Percentiles rank a stretch among this genome's conserved stretches.
phyloP scores from a whole-genome alignment of 2,329 filamentous ascomycete genomes.

The Colletotrichum godetiae region DNA sequence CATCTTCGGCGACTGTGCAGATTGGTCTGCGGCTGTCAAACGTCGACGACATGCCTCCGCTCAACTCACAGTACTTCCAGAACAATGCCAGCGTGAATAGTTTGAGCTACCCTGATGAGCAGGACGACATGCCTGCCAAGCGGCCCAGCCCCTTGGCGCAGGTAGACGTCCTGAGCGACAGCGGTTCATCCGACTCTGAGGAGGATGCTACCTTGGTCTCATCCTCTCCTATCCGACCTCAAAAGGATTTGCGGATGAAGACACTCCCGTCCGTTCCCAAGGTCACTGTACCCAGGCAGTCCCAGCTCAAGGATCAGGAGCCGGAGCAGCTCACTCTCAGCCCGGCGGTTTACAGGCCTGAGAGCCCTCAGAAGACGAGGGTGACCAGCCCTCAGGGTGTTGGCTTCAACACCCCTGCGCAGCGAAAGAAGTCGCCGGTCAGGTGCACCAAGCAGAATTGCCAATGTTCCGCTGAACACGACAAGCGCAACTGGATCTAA shows the following conservation, averaged over 20 bases:
- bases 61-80: constrained; percentile 44
- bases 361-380: constrained; percentile 48
- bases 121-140: constrained; percentile 32
- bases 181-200: constrained; percentile 36
- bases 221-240: constrained; percentile 37
- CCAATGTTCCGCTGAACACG: constrained; percentile 32
- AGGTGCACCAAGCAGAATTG: constrained; percentile 36
- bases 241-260: constrained; percentile 49
- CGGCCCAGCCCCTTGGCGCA: constrained; percentile 47
- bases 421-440: constrained; percentile 30
- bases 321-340: constrained; percentile 56
- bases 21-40: constrained; percentile 77
- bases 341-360: constrained; percentile 63
- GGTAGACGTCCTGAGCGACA: constrained; percentile 24
- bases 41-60: constrained; percentile 60
- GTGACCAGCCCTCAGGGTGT: constrained; percentile 57
- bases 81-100: constrained; percentile 51
- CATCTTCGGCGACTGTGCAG: constrained; percentile 76
- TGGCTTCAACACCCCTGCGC: constrained; percentile 47
- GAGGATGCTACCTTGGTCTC: constrained; percentile 31
- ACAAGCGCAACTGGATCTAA: constrained; percentile 47
- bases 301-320: constrained; percentile 33
- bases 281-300: constrained; percentile 14
- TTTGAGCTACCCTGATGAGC: constrained; percentile 47
- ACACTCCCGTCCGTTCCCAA: constrained; percentile 51